Evolutionary conservation across 2,329 filamentous ascomycete genomes (phyloP).

Genomic region (Ophiostoma piceae): DNA sequence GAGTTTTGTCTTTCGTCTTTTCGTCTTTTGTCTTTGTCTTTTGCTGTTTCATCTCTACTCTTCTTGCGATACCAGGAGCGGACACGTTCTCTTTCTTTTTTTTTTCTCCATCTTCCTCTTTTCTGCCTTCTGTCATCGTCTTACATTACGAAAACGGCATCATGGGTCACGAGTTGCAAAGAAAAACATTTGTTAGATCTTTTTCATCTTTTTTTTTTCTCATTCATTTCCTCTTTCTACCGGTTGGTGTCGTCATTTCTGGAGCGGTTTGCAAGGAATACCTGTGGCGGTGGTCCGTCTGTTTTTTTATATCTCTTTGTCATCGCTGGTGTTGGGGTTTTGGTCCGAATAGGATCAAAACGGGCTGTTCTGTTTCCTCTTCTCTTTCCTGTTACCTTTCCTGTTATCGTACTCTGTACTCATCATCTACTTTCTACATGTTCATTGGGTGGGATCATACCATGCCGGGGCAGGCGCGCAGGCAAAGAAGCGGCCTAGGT

Average conservation of each 20-base stretch:
- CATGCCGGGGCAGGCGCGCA: conserved; percentile 16
- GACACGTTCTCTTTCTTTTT: conserved; percentile 37
- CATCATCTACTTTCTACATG: conserved; percentile 1
- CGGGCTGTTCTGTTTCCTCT: conserved; percentile 16
- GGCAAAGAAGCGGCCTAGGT: conserved; percentile 26
- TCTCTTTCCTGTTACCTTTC: not conserved
- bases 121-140: not conserved
- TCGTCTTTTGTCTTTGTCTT: conserved; percentile 32
- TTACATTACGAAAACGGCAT: not conserved
- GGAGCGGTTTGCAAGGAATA: conserved; percentile 13
- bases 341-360: conserved; percentile 19
- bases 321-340: conserved; percentile 24
- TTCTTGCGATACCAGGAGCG: conserved; percentile 35
- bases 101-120: conserved; percentile 32
- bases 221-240: not conserved
- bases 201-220: conserved; percentile 32
- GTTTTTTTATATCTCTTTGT: conserved; percentile 15
- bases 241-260: conserved; percentile 30
- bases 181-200: conserved; percentile 48
- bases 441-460: conserved; percentile 8
- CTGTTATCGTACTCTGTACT: not conserved
- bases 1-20: conserved; percentile 34
- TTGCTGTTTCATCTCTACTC: conserved; percentile 17
- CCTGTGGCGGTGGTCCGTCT: conserved; percentile 15
- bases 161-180: conserved; percentile 28